Evolutionary conservation across 768 basidiomycete genomes (phyloP).

Genomic region (Auriscalpium vulgare): DNA sequence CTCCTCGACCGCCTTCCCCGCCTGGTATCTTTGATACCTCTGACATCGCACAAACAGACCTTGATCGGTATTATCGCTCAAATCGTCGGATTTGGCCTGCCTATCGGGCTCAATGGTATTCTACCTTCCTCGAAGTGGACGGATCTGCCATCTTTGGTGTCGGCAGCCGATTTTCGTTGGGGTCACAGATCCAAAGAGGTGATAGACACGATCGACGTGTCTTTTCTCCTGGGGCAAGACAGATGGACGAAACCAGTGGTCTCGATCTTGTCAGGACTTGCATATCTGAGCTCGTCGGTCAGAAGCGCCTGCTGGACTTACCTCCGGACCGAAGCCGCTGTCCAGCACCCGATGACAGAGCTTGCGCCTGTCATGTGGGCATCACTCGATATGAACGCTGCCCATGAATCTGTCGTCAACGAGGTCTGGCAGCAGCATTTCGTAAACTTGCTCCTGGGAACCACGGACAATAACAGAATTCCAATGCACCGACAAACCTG

Average conservation of each 20-base stretch:
- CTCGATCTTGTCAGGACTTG: slow-evolving; percentile 32
- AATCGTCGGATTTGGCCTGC: not conserved
- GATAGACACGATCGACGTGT: slow-evolving; percentile 17
- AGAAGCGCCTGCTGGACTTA: slow-evolving; percentile 11
- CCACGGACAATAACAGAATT: slow-evolving; percentile 1
- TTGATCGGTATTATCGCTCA: slow-evolving; percentile 1
- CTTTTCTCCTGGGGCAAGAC: slow-evolving; percentile 32
- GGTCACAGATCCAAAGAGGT: no score
- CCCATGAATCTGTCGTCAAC: not conserved
- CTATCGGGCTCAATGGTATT: slow-evolving; percentile 7
- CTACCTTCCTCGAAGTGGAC: not conserved
- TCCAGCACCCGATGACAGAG: slow-evolving; percentile 1
- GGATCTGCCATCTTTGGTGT: no score
- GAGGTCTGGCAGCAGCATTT: slow-evolving; percentile 13
- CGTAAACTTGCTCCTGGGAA: slow-evolving; percentile 8
- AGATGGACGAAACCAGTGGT: slow-evolving; percentile 38
- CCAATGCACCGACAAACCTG: slow-evolving; percentile 2
- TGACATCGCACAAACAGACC: not conserved
- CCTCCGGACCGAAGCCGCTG: slow-evolving; percentile 13
- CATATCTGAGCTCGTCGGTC: slow-evolving; percentile 30
- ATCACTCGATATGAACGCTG: slow-evolving; percentile 8
- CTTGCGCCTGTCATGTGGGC: slow-evolving; percentile 18
- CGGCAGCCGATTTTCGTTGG: no score
- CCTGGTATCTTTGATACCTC: not conserved
- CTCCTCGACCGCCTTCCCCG: slow-evolving; percentile 6